phyloP scores from a whole-genome alignment of 208 protist species.

The Wallacemonas sp. region DNA sequence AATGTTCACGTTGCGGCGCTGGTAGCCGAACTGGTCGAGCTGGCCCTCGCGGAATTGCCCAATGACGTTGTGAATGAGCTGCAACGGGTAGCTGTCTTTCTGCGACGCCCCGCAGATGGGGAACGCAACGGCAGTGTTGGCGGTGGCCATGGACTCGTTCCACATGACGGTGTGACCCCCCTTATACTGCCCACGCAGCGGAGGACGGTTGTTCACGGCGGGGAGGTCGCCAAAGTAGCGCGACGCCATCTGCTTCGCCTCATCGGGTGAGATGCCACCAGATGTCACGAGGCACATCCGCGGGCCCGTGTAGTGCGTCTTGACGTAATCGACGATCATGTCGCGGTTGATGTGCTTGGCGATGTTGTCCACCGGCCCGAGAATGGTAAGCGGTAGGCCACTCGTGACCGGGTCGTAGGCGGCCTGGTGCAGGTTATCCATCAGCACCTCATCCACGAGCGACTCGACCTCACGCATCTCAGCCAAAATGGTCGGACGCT shows the following conservation, averaged over 20 bases:
- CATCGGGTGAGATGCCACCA: conserved; percentile 95
- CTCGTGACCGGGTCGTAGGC: conserved; percentile 91
- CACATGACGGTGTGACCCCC: conserved; percentile 74
- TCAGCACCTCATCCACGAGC: conserved; percentile 95
- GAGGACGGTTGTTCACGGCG: conserved; percentile 56
- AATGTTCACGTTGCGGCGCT: conserved; percentile 68
- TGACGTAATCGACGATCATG: conserved; percentile 92
- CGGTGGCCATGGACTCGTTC: conserved; percentile 76
- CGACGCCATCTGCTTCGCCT: conserved; percentile 89
- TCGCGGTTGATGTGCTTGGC: conserved; percentile 81
- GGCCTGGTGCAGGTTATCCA: conserved; percentile 96
- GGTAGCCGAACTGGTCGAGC: conserved; percentile 63
- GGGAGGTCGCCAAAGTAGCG: conserved; percentile 89
- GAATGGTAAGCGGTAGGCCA: conserved; percentile 96
- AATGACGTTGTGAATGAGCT: conserved; percentile 93
- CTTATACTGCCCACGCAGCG: conserved; percentile 51
- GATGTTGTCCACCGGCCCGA: conserved; percentile 98
- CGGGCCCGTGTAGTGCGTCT: conserved; percentile 96
- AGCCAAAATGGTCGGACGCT: conserved; percentile 95
- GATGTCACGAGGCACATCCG: conserved; percentile 96
- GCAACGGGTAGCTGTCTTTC: conserved; percentile 91
- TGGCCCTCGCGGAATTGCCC: conserved; percentile 90
- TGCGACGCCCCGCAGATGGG: conserved; percentile 85
- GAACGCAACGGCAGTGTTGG: conserved; percentile 82
- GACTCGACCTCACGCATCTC: conserved; percentile 97